phyloP scores from a whole-genome alignment of 192 early-diverging fungal species.

The Podila clonocystis region DNA sequence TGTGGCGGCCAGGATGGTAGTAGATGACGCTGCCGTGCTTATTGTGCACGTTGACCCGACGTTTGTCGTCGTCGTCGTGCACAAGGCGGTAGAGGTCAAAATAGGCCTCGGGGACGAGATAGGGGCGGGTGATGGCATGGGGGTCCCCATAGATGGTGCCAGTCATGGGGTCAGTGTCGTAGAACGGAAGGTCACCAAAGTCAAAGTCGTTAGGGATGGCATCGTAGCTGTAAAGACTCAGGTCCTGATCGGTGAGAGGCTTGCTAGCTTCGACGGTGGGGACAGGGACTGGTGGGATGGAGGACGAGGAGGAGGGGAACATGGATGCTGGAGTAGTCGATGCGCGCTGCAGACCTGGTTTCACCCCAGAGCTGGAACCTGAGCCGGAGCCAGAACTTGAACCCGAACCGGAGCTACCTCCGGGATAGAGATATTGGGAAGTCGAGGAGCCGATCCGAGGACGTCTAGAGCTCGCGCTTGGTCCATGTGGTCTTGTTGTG shows the following conservation, averaged over 20 bases:
- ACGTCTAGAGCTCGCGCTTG: neutral
- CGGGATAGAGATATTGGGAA: neutral
- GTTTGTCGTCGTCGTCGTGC: constrained; percentile 27
- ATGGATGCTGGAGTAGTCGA: constrained; percentile 25
- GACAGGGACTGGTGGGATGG: constrained; percentile 12
- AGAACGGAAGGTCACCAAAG: constrained; percentile 42
- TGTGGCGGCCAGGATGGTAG: constrained; percentile 50
- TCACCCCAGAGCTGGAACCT: constrained; percentile 22
- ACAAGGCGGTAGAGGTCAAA: constrained; percentile 32
- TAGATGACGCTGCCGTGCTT: constrained; percentile 27
- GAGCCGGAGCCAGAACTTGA: constrained; percentile 10
- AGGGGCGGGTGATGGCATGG: constrained; percentile 25
- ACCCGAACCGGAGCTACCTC: neutral
- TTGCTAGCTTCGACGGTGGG: neutral
- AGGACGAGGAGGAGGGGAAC: constrained; percentile 19
- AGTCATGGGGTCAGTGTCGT: constrained; percentile 38
- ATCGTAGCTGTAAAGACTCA: constrained; percentile 28
- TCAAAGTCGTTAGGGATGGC: constrained; percentile 43
- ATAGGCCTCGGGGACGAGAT: constrained; percentile 15
- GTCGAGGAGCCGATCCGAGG: neutral
- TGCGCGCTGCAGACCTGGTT: constrained; percentile 28
- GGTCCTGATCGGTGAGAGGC: constrained; percentile 2
- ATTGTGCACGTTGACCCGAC: constrained; percentile 36
- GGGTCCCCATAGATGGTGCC: constrained; percentile 48
- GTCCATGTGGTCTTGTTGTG: neutral